Conservation (phyloP, 2,329 filamentous ascomycete genomes). For the Cladosporium sp. region DNA sequence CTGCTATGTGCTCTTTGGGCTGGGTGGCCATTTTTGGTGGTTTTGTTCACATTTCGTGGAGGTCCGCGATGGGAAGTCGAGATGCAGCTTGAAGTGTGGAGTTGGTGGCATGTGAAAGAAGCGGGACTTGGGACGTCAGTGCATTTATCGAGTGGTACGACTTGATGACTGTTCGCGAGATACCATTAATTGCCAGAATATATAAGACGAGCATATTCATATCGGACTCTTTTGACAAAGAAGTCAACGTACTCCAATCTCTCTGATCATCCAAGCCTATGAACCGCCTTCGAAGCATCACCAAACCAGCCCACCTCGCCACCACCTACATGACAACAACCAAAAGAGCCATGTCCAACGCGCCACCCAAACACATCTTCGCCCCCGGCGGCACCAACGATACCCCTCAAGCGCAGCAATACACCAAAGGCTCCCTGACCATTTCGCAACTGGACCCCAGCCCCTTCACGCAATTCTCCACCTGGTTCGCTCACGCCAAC, state of each 20-base stretch:
- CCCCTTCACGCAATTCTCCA: conserved; percentile 81
- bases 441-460: conserved; percentile 56
- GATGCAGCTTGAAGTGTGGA: conserved; percentile 1
- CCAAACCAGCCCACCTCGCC: conserved; percentile 1
- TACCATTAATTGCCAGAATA: too few species aligned
- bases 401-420: conserved; percentile 69
- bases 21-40: conserved; percentile 22
- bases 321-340: not conserved
- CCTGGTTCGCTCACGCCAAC: conserved; percentile 79
- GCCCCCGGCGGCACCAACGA: conserved; percentile 59
- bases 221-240: too few species aligned
- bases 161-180: too few species aligned
- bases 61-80: too few species aligned
- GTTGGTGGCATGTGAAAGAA: conserved; percentile 8
- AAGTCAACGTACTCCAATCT: too few species aligned
- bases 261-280: not conserved
- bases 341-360: conserved; percentile 23
- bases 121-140: not conserved
- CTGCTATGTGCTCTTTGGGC: conserved; percentile 31
- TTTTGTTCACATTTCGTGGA: not conserved
- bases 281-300: not conserved
- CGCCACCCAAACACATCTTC: conserved; percentile 45
- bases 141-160: too few species aligned
- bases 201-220: too few species aligned
- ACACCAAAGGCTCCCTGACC: conserved; percentile 62